These are phyloP conservation scores for Fusarium sp. DNA, from an alignment of 2,329 filamentous ascomycete species.

Conservation along the genomic window DNA sequence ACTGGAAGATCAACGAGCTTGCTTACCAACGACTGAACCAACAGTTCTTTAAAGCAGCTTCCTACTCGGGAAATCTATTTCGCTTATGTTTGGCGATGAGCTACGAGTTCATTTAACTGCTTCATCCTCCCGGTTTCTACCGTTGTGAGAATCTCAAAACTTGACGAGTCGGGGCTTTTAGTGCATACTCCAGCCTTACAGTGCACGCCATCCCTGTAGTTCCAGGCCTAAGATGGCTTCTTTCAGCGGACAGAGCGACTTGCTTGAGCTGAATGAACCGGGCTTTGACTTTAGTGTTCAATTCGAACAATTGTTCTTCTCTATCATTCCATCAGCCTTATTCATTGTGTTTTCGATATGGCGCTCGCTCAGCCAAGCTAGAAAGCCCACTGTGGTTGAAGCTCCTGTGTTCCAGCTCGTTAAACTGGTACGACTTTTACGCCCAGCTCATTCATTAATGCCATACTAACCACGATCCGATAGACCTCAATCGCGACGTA, in stretches of 20 bases:
- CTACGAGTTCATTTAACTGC: background rate
- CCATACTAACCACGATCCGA: background rate
- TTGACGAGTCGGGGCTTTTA: background rate
- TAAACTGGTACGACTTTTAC: conserved; percentile 46
- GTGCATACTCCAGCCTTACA: background rate
- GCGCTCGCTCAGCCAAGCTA: conserved; percentile 49
- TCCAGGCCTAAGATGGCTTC: background rate
- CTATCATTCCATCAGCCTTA: conserved; percentile 55
- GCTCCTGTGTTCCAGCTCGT: conserved; percentile 50
- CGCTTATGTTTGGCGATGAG: background rate
- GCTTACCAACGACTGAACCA: background rate
- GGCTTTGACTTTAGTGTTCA: conserved; percentile 63
- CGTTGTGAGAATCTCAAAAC: background rate
- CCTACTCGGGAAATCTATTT: background rate
- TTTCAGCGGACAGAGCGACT: background rate
- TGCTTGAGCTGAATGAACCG: conserved; percentile 26
- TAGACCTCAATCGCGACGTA: conserved; percentile 46
- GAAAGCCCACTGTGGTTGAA: conserved; percentile 49
- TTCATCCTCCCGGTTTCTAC: background rate
- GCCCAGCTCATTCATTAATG: background rate
- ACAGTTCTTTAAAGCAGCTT: background rate
- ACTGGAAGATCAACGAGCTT: background rate
- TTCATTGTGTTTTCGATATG: conserved; percentile 53
- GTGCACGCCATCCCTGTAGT: background rate
- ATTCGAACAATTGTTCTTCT: conserved; percentile 61